Base-by-base conservation (phyloP, 495 filamentous ascomycete genomes). In the Aspergillus conjunctus region DNA sequence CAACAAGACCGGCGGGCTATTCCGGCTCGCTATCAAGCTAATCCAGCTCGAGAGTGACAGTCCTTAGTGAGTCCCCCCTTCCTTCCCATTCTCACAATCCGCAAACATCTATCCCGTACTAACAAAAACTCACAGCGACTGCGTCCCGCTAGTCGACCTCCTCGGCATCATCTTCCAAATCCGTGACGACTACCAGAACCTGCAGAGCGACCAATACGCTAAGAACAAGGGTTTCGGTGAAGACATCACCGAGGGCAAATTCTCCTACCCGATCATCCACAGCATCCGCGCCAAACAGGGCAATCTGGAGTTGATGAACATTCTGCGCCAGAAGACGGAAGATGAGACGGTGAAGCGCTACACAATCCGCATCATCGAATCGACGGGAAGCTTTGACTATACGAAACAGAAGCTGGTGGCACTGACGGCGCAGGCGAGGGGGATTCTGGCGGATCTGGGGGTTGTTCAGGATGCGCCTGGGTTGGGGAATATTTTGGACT, bases 191-290 rank as follows among this genome's bases (percentile, higher is more conserved):
- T 93, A 94, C 78, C 80, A 87, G 57, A 97, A 96, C 68, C 83
- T 96, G 44, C 85, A 71, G 12, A 66, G 53, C 54, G 64, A 71
- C 33, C 77, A 83, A 65, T 95, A 94, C 76, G 81, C 87, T 49
- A 76, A 83, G 51, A 91, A 91, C 66, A 96, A 96, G 79, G 91
- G 91, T 56, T 83, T 93, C 64, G 91, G 87, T 71, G 92, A 96
- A 76, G 92, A 97, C 71, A 70, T 97, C 56, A 95, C 90, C 3
- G 92, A 96, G 74, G 92, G 92, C 44, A 96, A 96, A 80, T 97
- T 96, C 78, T 91, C 87, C 37, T 96, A 94, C 69, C 91, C 91
- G 11, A 86, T 96, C 68, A 94, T 96, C 64, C 91, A 97, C 77
- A 85, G 85, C 71, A 92, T 97, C 63, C 87, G 89, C 8, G 73